Evolutionary conservation across 345 rosid genomes (phyloP).

Genomic region (Limnanthes douglasii): DNA sequence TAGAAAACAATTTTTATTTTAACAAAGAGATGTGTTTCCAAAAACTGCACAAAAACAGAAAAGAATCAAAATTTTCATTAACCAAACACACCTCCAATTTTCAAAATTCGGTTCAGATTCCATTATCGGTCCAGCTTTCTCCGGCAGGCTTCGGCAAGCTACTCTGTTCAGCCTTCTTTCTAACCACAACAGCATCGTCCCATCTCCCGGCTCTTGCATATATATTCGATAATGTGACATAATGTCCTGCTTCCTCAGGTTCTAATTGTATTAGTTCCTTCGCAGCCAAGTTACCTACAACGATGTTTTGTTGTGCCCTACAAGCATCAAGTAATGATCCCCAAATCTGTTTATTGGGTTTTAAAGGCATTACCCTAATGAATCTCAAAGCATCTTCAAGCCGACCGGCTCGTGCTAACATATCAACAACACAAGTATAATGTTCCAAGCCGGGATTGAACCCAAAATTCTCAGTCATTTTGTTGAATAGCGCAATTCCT

Average conservation of each 20-base stretch:
- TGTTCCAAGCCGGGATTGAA: constrained; percentile 17
- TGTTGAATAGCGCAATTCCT: constrained; percentile 17
- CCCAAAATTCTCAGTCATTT: constrained; percentile 8
- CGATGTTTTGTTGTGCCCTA: constrained; percentile 16
- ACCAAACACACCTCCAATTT: no score
- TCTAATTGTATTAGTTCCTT: constrained; percentile 19
- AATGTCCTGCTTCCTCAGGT: constrained; percentile 24
- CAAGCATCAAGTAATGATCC: constrained; percentile 23
- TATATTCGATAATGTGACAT: constrained; percentile 19
- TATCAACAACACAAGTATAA: constrained; percentile 22
- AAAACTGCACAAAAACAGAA: no score
- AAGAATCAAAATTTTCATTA: no score
- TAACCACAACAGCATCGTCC: constrained; percentile 18
- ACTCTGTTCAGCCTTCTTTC: constrained; percentile 17
- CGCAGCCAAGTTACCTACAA: constrained; percentile 16
- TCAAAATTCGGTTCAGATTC: constrained; percentile 4
- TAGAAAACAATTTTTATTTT: no score
- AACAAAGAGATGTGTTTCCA: no score
- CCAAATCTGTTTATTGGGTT: constrained; percentile 21
- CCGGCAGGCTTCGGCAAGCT: constrained; percentile 19
- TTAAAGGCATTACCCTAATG: constrained; percentile 15
- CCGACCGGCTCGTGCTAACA: constrained; percentile 24
- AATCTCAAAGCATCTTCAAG: constrained; percentile 18
- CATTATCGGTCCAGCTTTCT: constrained; percentile 15
- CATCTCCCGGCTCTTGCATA: constrained; percentile 24